Conservation (phyloP, 78 protist genomes). For the Acrasis kona region DNA sequence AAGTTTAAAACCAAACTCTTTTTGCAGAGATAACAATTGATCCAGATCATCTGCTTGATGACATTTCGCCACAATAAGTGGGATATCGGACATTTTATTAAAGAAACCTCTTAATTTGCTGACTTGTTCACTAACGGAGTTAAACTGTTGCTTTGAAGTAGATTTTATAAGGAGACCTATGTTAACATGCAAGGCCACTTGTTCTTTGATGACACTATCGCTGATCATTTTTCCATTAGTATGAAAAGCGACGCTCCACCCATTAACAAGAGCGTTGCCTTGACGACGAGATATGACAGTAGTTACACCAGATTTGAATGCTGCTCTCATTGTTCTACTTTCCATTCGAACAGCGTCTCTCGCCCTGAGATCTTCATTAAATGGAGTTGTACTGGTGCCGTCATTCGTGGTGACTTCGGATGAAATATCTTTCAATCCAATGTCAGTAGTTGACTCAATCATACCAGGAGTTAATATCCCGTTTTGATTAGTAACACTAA, state of each 20-base stretch:
- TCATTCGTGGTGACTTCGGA: not conserved
- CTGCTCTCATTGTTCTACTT: not conserved
- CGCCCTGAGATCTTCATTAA: not conserved
- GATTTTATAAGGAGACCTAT: not conserved
- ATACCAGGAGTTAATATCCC: constrained; percentile 2
- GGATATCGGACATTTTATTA: not conserved
- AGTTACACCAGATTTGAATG: not conserved
- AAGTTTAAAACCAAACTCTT: not conserved
- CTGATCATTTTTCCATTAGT: not conserved
- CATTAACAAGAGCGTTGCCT: not conserved
- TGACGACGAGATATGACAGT: not conserved
- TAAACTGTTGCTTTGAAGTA: not conserved
- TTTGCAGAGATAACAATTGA: not conserved
- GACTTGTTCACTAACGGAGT: not conserved
- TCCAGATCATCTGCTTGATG: not conserved
- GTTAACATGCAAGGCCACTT: not conserved
- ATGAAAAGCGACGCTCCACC: not conserved
- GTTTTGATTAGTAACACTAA: not conserved
- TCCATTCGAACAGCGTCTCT: not conserved
- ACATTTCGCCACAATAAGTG: not conserved
- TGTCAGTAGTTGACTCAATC: not conserved
- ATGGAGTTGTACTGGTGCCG: not conserved
- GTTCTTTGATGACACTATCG: not conserved
- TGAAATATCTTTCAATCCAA: not conserved
- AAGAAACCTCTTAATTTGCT: not conserved